Evolutionary conservation across 441 rosid genomes (phyloP).

Genomic region (Breynia disticha): DNA sequence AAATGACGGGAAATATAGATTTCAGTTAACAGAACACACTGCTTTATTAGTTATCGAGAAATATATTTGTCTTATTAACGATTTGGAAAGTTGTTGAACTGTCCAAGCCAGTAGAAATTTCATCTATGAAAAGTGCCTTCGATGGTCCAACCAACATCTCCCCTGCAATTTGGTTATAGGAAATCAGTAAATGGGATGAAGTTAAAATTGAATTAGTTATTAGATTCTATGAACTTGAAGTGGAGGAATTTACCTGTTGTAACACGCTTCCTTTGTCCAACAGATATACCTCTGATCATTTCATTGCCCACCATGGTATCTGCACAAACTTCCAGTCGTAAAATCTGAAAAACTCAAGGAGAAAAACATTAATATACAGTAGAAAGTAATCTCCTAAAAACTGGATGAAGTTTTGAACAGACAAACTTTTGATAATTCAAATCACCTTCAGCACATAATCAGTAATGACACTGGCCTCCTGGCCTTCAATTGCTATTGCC

Average conservation of each 20-base stretch:
- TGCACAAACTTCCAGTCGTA: conserved; percentile 77
- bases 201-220: not conserved
- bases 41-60: not conserved
- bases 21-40: conserved; percentile 4
- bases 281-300: conserved; percentile 82
- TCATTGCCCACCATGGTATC: conserved; percentile 76
- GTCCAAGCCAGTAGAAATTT: conserved; percentile 80
- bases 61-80: conserved; percentile 38
- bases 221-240: not conserved
- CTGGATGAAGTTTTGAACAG: not conserved
- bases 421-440: not conserved
- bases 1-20: conserved; percentile 1
- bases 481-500: conserved; percentile 44
- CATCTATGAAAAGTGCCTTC: conserved; percentile 63
- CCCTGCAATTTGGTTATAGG: conserved; percentile 24
- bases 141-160: conserved; percentile 82
- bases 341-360: conserved; percentile 30
- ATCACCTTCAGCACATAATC: conserved; percentile 54
- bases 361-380: not conserved
- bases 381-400: too few relatives aligned
- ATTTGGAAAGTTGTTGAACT: conserved; percentile 73
- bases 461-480: conserved; percentile 47
- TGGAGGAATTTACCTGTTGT: conserved; percentile 48
- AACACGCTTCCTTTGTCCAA: conserved; percentile 82
- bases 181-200: not conserved